Conservation (phyloP, 2,329 filamentous ascomycete genomes). For the Pseudohalonectria lignicola region DNA sequence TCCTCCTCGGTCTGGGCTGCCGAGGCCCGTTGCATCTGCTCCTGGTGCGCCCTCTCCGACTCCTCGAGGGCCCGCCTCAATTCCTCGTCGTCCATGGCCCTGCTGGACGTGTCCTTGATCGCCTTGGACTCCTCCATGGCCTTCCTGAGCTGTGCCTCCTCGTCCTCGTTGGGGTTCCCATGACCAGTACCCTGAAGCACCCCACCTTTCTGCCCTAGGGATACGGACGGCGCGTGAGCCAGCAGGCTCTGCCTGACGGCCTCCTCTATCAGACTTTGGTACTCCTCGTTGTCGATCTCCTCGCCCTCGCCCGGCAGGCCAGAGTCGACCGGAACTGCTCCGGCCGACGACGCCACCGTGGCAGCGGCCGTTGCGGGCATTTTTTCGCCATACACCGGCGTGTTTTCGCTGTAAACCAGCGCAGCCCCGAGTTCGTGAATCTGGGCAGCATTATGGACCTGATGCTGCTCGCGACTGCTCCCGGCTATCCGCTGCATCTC, state of each 20-base stretch:
- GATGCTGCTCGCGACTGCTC: conserved; percentile 11
- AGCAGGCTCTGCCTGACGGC: conserved; percentile 42
- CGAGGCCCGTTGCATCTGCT: conserved; percentile 26
- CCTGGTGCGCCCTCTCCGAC: conserved; percentile 31
- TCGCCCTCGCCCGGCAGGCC: conserved; percentile 18
- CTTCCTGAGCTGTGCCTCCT: conserved; percentile 41
- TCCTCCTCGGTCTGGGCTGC: conserved; percentile 51
- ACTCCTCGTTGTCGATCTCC: conserved; percentile 45
- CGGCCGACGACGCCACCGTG: conserved; percentile 8
- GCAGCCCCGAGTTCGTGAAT: too few relatives aligned
- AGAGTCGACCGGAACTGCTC: neutral
- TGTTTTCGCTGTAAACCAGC: too few relatives aligned
- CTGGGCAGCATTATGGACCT: too few relatives aligned
- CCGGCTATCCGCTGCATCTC: conserved; percentile 30
- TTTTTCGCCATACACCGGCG: conserved; percentile 4
- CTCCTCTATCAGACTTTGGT: conserved; percentile 43
- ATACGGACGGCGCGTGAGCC: conserved; percentile 6
- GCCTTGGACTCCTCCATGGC: conserved; percentile 35
- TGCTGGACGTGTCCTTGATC: conserved; percentile 2
- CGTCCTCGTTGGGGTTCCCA: conserved; percentile 17
- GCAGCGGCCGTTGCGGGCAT: conserved; percentile 15
- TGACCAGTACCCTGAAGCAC: conserved; percentile 7
- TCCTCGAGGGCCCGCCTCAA: conserved; percentile 35
- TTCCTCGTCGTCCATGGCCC: conserved; percentile 10
- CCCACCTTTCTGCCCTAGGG: conserved; percentile 5